phyloP scores from a whole-genome alignment of 106 monocot species.

The Apostasia shenzhenica region DNA sequence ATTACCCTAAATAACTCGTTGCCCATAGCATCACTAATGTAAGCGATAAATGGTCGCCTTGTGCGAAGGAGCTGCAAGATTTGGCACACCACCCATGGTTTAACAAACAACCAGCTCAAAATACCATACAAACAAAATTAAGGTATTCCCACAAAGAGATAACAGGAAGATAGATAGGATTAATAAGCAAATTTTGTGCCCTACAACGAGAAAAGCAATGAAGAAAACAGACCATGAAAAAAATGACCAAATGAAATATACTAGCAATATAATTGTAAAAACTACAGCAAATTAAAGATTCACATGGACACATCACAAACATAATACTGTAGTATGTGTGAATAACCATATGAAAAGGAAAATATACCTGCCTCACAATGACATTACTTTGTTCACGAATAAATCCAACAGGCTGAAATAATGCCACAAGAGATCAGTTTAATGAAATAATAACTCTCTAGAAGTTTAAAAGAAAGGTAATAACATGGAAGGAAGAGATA shows the following conservation, averaged over 20 bases:
- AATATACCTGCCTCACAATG: slow-evolving; percentile 77
- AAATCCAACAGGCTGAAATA: slow-evolving; percentile 75
- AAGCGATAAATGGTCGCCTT: slow-evolving; percentile 88
- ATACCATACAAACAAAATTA: slow-evolving; percentile 1
- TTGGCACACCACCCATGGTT: slow-evolving; percentile 8
- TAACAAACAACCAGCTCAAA: neutral
- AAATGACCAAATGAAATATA: neutral
- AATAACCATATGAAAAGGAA: neutral
- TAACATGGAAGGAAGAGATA: slow-evolving; percentile 12
- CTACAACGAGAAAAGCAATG: neutral
- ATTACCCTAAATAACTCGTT: slow-evolving; percentile 92
- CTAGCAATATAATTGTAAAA: neutral
- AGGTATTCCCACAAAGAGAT: too few relatives aligned
- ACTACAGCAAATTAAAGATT: too few relatives aligned
- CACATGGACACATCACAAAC: too few relatives aligned
- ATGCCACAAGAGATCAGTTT: neutral
- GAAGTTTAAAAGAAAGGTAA: slow-evolving; percentile 10
- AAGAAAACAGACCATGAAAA: neutral
- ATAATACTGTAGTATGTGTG: neutral
- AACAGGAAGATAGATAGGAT: too few relatives aligned
- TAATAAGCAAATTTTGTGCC: too few relatives aligned
- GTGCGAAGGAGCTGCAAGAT: slow-evolving; percentile 72
- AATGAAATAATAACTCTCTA: neutral
- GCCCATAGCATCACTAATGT: slow-evolving; percentile 73
- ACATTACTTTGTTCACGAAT: slow-evolving; percentile 90